Conservation (phyloP, 2,329 filamentous ascomycete species). For the Talaromyces albobiverticillius region DNA sequence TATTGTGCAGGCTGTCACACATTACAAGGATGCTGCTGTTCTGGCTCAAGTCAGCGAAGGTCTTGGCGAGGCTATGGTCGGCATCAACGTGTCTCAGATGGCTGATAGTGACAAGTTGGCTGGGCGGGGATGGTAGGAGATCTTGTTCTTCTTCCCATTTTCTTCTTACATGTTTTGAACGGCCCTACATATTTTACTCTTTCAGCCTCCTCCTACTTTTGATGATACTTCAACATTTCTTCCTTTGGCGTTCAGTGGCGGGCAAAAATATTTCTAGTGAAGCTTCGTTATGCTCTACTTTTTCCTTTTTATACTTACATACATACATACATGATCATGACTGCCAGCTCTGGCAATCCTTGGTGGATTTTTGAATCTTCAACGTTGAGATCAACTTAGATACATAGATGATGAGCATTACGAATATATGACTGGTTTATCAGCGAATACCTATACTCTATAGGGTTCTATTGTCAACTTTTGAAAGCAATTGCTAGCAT, state of each 20-base stretch:
- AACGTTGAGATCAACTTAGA: background rate
- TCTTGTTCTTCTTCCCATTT: no score
- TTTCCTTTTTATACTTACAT: background rate
- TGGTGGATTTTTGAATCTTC: no score
- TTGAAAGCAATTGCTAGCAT: background rate
- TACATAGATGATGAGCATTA: background rate
- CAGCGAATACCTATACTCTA: background rate
- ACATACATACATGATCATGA: background rate
- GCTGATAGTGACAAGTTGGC: conserved; percentile 77
- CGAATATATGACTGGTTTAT: background rate
- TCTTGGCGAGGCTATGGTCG: conserved; percentile 96
- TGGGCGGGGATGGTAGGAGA: conserved; percentile 74
- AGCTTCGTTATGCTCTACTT: background rate
- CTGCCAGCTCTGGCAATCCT: no score
- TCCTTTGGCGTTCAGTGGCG: conserved; percentile 1
- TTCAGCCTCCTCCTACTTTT: no score
- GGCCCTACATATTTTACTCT: background rate
- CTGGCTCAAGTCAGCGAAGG: conserved; percentile 84
- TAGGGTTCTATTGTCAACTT: background rate
- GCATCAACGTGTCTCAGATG: conserved; percentile 82
- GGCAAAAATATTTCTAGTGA: background rate
- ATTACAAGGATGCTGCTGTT: conserved; percentile 81
- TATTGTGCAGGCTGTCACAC: conserved; percentile 90
- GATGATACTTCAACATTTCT: no score
- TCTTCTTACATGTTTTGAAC: background rate